Evolutionary conservation across 345 rosid species (phyloP).

Genomic region (Citrus australasica): DNA sequence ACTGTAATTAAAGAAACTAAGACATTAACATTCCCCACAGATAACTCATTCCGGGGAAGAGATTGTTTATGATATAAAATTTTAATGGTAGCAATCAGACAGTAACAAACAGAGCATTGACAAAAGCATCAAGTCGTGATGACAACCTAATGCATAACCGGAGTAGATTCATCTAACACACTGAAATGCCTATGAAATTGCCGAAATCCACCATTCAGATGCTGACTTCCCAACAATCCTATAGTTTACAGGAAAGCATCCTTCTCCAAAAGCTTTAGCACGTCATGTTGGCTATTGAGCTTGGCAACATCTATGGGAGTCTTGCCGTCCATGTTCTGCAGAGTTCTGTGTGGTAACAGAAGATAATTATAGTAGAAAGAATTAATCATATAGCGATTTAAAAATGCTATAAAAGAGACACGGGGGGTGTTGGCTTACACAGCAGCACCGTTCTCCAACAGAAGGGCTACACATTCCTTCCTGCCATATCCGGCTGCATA

Average conservation of each 20-base stretch:
- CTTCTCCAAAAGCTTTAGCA: constrained; percentile 89
- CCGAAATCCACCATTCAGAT: constrained; percentile 6
- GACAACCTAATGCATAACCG: neutral
- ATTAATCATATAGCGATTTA: neutral
- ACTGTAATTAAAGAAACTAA: neutral
- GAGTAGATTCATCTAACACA: constrained; percentile 5
- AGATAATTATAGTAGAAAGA: neutral
- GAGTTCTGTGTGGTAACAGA: constrained; percentile 59
- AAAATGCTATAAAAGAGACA: neutral
- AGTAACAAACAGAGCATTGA: neutral
- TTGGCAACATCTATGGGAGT: constrained; percentile 96
- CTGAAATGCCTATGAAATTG: constrained; percentile 11
- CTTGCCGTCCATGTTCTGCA: constrained; percentile 95
- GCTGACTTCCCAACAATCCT: neutral
- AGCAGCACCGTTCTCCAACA: constrained; percentile 89
- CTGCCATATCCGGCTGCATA: constrained; percentile 98
- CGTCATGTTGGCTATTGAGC: constrained; percentile 89
- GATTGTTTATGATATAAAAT: neutral
- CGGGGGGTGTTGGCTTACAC: constrained; percentile 55
- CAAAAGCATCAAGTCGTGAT: neutral
- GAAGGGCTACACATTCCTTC: constrained; percentile 91
- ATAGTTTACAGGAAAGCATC: constrained; percentile 76
- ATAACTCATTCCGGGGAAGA: neutral
- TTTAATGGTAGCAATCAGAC: neutral
- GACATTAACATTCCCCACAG: neutral